Percentiles rank a stretch among this genome's conserved stretches.
Conservation (phyloP, 1,284 basidiomycete genomes). For the Mixia osmundae region DNA sequence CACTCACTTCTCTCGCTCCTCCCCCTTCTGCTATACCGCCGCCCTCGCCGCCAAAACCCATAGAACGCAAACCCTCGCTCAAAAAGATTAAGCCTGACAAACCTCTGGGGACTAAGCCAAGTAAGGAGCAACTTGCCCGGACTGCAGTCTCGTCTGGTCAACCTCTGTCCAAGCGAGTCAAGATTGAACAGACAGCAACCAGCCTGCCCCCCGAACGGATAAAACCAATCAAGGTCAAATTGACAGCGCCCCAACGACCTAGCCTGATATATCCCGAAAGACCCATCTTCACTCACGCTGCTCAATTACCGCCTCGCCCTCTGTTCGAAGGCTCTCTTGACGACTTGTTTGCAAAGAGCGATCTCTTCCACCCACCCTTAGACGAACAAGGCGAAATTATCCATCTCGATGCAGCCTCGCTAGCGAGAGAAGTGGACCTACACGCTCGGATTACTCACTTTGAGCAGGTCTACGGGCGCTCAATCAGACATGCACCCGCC, state of each 20-base stretch:
- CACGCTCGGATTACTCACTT: conserved; percentile 15
- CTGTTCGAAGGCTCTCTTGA: conserved; percentile 28
- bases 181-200: conserved; percentile 19
- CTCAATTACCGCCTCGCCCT: conserved; percentile 35
- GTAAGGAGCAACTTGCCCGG: too few relatives aligned
- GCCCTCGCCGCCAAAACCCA: too few relatives aligned
- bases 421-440: conserved; percentile 9
- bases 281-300: conserved; percentile 34
- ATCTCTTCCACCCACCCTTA: conserved; percentile 11
- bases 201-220: conserved; percentile 21
- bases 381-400: conserved; percentile 26
- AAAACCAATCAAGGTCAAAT: conserved; percentile 41
- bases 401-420: conserved; percentile 30
- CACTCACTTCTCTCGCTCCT: too few relatives aligned
- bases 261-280: conserved; percentile 3
- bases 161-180: conserved; percentile 9
- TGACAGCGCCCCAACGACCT: conserved; percentile 15
- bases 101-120: neutral
- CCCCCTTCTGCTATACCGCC: too few relatives aligned
- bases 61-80: too few relatives aligned
- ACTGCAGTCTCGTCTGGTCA: neutral
- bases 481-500: conserved; percentile 14
- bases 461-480: conserved; percentile 9
- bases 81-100: neutral
- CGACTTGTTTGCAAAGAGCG: conserved; percentile 28